A percentile compares a stretch with the other conserved stretches of the same genome.
Conservation (phyloP, 2,329 filamentous ascomycete genomes). For the Clonostachys byssicola region DNA sequence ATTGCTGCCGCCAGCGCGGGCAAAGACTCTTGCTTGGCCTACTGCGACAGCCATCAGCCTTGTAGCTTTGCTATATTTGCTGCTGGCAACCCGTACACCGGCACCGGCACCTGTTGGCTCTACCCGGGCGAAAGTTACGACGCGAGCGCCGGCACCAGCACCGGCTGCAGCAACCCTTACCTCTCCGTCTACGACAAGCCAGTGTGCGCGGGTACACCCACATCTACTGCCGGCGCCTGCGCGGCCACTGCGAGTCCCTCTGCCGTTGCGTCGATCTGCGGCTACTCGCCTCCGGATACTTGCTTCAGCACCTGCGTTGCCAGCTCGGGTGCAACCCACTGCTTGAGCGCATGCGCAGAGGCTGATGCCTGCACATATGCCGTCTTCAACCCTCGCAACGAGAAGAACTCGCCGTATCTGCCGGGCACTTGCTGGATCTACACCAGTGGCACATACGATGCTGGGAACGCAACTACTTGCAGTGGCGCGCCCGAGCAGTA, state of each 20-base stretch:
- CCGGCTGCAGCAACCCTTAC: slow-evolving; percentile 7
- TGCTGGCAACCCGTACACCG: slow-evolving; percentile 16
- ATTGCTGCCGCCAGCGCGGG: slow-evolving; percentile 13
- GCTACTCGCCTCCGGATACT: slow-evolving; percentile 16
- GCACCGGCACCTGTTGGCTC: slow-evolving; percentile 19
- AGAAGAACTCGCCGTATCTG: slow-evolving; percentile 10
- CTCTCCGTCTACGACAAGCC: slow-evolving; percentile 15
- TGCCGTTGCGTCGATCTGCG: slow-evolving; percentile 19
- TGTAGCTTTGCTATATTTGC: slow-evolving; percentile 21
- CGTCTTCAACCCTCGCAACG: slow-evolving; percentile 15
- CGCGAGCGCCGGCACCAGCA: slow-evolving; percentile 9
- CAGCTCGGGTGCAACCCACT: slow-evolving; percentile 12
- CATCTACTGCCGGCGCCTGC: slow-evolving; percentile 11
- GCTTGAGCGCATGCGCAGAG: slow-evolving; percentile 15
- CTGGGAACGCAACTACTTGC: slow-evolving; percentile 10
- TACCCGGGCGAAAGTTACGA: slow-evolving; percentile 18
- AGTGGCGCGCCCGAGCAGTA: slow-evolving; percentile 13
- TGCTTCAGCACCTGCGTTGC: slow-evolving; percentile 14
- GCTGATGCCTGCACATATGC: slow-evolving; percentile 16
- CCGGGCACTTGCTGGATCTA: slow-evolving; percentile 21
- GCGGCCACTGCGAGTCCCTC: slow-evolving; percentile 18
- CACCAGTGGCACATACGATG: slow-evolving; percentile 15
- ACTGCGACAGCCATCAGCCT: slow-evolving; percentile 18
- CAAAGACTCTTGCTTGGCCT: slow-evolving; percentile 16
- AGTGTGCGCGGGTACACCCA: slow-evolving; percentile 10